Base-by-base conservation (phyloP, 306 rosid genomes). In the Vigna hirtella region DNA sequence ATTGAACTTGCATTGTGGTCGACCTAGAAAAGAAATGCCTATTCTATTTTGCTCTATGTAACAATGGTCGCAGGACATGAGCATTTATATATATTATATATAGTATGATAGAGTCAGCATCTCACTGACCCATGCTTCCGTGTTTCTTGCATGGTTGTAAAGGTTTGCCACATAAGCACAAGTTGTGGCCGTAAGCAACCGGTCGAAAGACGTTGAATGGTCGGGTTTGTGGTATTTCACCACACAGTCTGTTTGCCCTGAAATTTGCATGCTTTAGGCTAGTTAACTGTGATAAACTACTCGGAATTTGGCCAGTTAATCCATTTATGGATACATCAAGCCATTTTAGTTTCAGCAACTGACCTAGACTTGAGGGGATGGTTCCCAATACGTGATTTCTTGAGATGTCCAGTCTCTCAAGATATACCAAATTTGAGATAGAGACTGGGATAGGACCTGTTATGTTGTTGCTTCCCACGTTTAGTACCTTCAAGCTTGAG, bases 111-210 rank as follows among this genome's bases (percentile, higher is more conserved):
- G 77, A 80, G 92, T 86, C 96, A 92, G 95, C 95, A 59, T 62
- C 73, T 81, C 68, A 87, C 90, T 89, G 93, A 84, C 91, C 85
- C 77, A 72, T 45, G 12, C 72, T 73, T 63, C 57, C 78, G 62
- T 77, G 28, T 70, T 78, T 56, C 85, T 84, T 91, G 50, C 99
- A 95, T n/a, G 96, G 94, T 20, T 83, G 88, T 88, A 95, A 79
- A 10, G 98, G 99, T 64, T 88, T 91, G 66, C 98, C 99, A 62
- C 99, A 95, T 32, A 95, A 83, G 82, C 99, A 95, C 66, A 84
- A 76, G 77, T 95, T 95, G 83, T 95, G 97, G 20, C 95, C 90
- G 65, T 95, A 95, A 76, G 99, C 96, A 72, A 77, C 90, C 66
- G 90, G 58, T 9, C 91, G 98, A 76, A 95, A 95, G 76, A 91